These are phyloP conservation scores for Cylindrodendrum hubeiense DNA, from an alignment of 2,329 filamentous ascomycete genomes.

Conservation along the genomic window DNA sequence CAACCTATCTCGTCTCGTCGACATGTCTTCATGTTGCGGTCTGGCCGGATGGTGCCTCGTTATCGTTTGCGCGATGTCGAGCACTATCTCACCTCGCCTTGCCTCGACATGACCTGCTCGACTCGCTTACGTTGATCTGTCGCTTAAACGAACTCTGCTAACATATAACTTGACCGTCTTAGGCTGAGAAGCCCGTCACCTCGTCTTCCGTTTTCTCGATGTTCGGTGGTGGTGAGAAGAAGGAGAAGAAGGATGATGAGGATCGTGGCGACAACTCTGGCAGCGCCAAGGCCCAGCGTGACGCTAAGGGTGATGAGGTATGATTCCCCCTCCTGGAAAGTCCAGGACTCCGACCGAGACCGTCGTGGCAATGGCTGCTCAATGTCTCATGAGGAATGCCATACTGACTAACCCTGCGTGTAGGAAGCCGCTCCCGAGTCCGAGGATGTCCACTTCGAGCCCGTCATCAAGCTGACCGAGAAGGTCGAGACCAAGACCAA, in stretches of 20 bases:
- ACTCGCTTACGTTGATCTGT: neutral
- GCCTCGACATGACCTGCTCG: neutral
- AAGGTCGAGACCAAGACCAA: slow-evolving; percentile 98
- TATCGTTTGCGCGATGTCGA: neutral
- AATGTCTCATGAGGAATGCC: slow-evolving; percentile 1
- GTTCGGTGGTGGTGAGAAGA: slow-evolving; percentile 98
- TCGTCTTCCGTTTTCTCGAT: slow-evolving; percentile 89
- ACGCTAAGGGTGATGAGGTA: slow-evolving; percentile 72
- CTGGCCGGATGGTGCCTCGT: neutral
- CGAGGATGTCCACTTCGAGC: slow-evolving; percentile 96
- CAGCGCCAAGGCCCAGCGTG: slow-evolving; percentile 83
- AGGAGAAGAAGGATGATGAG: slow-evolving; percentile 89
- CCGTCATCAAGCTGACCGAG: slow-evolving; percentile 94
- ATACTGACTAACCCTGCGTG: slow-evolving; percentile 28
- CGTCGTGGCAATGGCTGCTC: neutral
- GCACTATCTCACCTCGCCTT: neutral
- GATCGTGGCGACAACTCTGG: slow-evolving; percentile 90
- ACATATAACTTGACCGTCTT: neutral
- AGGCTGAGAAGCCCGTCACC: slow-evolving; percentile 58
- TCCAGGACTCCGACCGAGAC: neutral
- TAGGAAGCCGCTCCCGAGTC: slow-evolving; percentile 86
- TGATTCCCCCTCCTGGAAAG: slow-evolving; percentile 23
- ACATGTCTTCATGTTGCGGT: slow-evolving; percentile 3
- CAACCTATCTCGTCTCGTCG: neutral
- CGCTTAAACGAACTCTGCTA: neutral